These are phyloP conservation scores for Helotiales sp. DNA, from an alignment of 2,329 filamentous ascomycete species.

Conservation along the genomic window DNA sequence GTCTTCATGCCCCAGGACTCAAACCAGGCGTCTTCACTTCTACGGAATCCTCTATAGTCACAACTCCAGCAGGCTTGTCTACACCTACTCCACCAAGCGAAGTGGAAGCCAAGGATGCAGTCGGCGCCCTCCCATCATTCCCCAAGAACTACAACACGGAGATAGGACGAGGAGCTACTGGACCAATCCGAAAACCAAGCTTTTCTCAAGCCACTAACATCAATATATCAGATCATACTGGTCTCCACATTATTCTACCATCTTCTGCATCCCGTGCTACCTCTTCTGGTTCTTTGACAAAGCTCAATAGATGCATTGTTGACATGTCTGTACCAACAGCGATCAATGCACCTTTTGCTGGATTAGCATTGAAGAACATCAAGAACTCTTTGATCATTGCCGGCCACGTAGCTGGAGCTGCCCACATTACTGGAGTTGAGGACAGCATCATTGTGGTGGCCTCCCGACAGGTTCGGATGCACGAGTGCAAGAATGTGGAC, in stretches of 20 bases:
- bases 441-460: constrained; percentile 76
- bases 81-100: constrained; percentile 29
- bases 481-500: constrained; percentile 78
- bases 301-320: constrained; percentile 70
- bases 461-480: constrained; percentile 89
- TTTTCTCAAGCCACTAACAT: constrained; percentile 64
- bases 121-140: constrained; percentile 41
- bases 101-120: constrained; percentile 37
- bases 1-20: constrained; percentile 38
- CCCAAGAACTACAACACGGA: constrained; percentile 59
- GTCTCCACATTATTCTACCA: constrained; percentile 77
- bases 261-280: constrained; percentile 69
- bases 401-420: constrained; percentile 75
- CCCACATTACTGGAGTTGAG: constrained; percentile 75
- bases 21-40: constrained; percentile 37
- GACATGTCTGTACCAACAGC: constrained; percentile 74
- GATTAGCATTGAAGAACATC: constrained; percentile 68
- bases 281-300: constrained; percentile 70
- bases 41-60: constrained; percentile 42
- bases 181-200: constrained; percentile 56
- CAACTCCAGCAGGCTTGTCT: constrained; percentile 34
- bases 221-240: constrained; percentile 64
- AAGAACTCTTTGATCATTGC: constrained; percentile 71
- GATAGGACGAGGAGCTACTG: constrained; percentile 40
- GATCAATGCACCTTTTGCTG: constrained; percentile 66